Base-by-base conservation (phyloP, 2,329 filamentous ascomycete genomes). In the Aspergillus calidoustus region DNA sequence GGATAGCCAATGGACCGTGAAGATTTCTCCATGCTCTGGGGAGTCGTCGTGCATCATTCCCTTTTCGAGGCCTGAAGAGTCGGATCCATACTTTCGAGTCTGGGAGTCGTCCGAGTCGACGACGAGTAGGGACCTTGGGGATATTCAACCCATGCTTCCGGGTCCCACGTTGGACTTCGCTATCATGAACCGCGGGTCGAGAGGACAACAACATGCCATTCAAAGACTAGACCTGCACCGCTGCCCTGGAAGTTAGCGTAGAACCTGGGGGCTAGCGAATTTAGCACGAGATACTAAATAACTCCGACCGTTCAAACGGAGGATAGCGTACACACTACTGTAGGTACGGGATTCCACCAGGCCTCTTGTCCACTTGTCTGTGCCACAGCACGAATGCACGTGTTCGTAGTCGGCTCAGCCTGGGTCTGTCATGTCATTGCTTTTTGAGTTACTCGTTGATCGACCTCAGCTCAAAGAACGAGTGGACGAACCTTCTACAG, bases 91-190 rank as follows among this genome's bases (percentile, higher is more conserved):
- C 9, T 13, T 38, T 34, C 1, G 15, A 55, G 7, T 44, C 34
- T 44, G 44, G 50, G 8, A 38, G n/a, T 51, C 59, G 49, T 43
- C 30, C 9, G 30, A 53, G 25, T 38, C 41, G 25, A 4, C 25
- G 25, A 28, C 8, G 31, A 28, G 59, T 38, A 50, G 56, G 65
- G 52, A 65, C 60, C 62, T 67, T 63, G 55, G 56, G 57, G 47
- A 51, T 50, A 48, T 23, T 50, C 23, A 58, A 60, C 62, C 60
- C 62, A 58, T 28, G 63, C 64, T 65, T 54, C 44, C 41, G 43
- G 30, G 51, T 64, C 64, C 61, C 57, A 65, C 59, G 52, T 60
- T 59, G 38, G 52, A 23, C 25, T 28, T 38, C 52, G 25, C 51
- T 28, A 19, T 41, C 47, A 43, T 13, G 50, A 64, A 51, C 61